A percentile compares a stretch with the other conserved stretches of the same genome.
phyloP scores from a whole-genome alignment of 345 rosid species.

The Passiflora organensis region DNA sequence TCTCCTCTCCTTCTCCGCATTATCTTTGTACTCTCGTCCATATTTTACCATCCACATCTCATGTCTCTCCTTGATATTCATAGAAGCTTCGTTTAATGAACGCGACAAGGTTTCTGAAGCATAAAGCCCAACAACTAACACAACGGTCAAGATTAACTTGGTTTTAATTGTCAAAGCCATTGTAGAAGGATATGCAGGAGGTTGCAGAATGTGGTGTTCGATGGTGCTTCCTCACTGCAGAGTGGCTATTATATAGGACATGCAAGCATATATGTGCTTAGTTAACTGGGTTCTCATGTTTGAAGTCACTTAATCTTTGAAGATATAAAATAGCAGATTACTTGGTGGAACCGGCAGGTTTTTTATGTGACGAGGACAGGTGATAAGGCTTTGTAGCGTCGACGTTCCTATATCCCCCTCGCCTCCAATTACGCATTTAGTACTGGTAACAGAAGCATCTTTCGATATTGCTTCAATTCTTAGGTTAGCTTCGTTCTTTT shows the following conservation, averaged over 20 bases:
- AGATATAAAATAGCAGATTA: not conserved
- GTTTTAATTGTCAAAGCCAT: constrained; percentile 1
- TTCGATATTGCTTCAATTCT: too few relatives aligned
- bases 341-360: constrained; percentile 1
- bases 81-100: constrained; percentile 17
- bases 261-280: too few relatives aligned
- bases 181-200: not conserved
- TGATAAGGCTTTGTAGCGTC: not conserved
- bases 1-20: constrained; percentile 30
- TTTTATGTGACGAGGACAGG: not conserved
- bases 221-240: too few relatives aligned
- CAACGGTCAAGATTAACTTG: not conserved
- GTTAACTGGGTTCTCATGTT: not conserved
- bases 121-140: constrained; percentile 9
- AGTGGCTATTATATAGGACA: not conserved
- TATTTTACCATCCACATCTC: constrained; percentile 33
- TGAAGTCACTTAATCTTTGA: not conserved
- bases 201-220: too few relatives aligned
- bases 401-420: not conserved
- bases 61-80: constrained; percentile 20
- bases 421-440: not conserved
- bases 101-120: constrained; percentile 22
- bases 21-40: constrained; percentile 24
- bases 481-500: too few relatives aligned
- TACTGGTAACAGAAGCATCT: too few relatives aligned